phyloP scores from a whole-genome alignment of 139 green algal genomes.

The Haematococcus sp. region DNA sequence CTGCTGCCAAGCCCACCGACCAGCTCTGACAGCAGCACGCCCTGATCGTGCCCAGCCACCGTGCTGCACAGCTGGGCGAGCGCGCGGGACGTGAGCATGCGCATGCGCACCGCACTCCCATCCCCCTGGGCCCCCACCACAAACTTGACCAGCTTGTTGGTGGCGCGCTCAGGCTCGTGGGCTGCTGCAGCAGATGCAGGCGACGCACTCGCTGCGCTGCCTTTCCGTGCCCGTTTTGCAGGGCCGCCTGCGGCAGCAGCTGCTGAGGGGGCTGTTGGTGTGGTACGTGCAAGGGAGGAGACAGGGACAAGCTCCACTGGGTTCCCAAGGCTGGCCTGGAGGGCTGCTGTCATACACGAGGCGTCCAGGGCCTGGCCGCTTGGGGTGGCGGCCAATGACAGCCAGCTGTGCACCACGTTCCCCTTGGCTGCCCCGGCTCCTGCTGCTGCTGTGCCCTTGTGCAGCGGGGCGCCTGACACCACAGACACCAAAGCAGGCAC shows the following conservation, averaged over 20 bases:
- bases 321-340: not conserved
- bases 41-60: conserved; percentile 6
- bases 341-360: conserved; percentile 11
- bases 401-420: conserved; percentile 14
- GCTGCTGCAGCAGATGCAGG: not conserved
- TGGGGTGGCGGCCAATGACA: conserved; percentile 31
- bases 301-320: too few relatives aligned
- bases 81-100: conserved; percentile 44
- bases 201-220: not conserved
- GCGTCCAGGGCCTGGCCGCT: conserved; percentile 34
- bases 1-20: not conserved
- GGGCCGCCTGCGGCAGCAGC: not conserved
- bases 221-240: not conserved
- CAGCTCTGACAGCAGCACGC: not conserved
- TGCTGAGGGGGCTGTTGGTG: not conserved
- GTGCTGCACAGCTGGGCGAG: conserved; percentile 30
- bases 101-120: conserved; percentile 48
- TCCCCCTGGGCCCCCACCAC: conserved; percentile 24
- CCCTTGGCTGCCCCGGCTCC: not conserved
- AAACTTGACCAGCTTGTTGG: not conserved
- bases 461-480: not conserved
- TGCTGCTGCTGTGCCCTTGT: not conserved
- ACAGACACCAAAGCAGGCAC: not conserved
- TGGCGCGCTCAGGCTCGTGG: not conserved
- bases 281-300: too few relatives aligned